A percentile compares a stretch with the other conserved stretches of the same genome.
phyloP scores from a whole-genome alignment of 805 yeast species.

The Saccharomyces paradoxus region DNA sequence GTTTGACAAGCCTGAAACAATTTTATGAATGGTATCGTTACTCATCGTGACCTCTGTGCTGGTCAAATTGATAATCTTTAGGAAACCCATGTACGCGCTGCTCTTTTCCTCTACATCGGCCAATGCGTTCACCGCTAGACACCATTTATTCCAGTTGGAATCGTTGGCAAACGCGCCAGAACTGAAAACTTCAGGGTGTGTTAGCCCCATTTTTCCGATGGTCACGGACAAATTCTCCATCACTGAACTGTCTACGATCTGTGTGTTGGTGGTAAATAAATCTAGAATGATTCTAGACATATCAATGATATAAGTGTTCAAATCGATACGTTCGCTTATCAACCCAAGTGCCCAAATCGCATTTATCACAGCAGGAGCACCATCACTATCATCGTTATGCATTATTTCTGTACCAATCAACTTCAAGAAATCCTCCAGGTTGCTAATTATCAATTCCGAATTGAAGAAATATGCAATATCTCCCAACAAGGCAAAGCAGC shows the following conservation, averaged over 20 bases:
- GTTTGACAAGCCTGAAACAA: slow-evolving; percentile 21
- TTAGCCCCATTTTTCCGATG: slow-evolving; percentile 73
- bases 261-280: slow-evolving; percentile 20
- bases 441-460: slow-evolving; percentile 31
- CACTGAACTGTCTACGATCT: slow-evolving; percentile 37
- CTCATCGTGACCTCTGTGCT: slow-evolving; percentile 15
- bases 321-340: slow-evolving; percentile 48
- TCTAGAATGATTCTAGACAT: slow-evolving; percentile 24
- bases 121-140: slow-evolving; percentile 53
- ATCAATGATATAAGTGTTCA: slow-evolving; percentile 25
- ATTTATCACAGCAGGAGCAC: slow-evolving; percentile 38
- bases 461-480: slow-evolving; percentile 64
- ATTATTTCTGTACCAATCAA: slow-evolving; percentile 63
- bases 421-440: slow-evolving; percentile 40
- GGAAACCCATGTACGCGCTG: slow-evolving; percentile 77
- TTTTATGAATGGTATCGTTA: slow-evolving; percentile 17
- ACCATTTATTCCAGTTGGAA: slow-evolving; percentile 56
- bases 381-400: slow-evolving; percentile 30
- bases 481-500: slow-evolving; percentile 83
- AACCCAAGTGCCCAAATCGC: slow-evolving; percentile 95
- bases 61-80: slow-evolving; percentile 43
- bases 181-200: slow-evolving; percentile 50
- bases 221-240: slow-evolving; percentile 85
- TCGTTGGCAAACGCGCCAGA: slow-evolving; percentile 33
- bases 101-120: slow-evolving; percentile 85